phyloP scores from a whole-genome alignment of 805 yeast species.

The Jamesozyma jinghongensis region DNA sequence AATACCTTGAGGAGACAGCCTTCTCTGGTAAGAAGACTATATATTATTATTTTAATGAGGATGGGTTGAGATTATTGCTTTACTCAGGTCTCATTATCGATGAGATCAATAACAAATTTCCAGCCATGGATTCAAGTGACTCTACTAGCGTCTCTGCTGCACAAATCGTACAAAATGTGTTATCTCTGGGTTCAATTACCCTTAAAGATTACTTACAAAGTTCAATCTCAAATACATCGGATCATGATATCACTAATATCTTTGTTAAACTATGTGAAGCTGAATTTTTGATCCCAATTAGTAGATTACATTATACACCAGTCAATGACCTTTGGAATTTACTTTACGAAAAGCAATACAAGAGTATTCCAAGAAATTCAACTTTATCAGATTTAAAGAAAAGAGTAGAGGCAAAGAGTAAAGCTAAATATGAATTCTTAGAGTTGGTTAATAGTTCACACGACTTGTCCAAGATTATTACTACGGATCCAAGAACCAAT shows the following conservation, averaged over 20 bases:
- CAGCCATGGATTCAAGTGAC: constrained; percentile 1
- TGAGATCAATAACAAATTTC: constrained; percentile 36
- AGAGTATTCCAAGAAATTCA: constrained; percentile 31
- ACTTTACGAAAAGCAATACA: constrained; percentile 35
- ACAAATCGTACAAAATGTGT: constrained; percentile 56
- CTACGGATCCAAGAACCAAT: constrained; percentile 30
- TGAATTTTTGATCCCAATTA: constrained; percentile 44
- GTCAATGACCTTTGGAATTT: constrained; percentile 33
- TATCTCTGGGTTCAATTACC: constrained; percentile 60
- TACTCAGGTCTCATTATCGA: constrained; percentile 71
- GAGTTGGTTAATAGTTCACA: constrained; percentile 29
- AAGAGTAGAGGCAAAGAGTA: constrained; percentile 50
- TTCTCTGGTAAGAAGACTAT: constrained; percentile 26
- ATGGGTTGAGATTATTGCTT: constrained; percentile 53
- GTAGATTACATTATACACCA: constrained; percentile 31
- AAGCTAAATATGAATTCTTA: constrained; percentile 32
- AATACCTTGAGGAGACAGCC: constrained; percentile 45
- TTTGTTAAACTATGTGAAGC: constrained; percentile 41
- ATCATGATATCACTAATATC: constrained; percentile 27
- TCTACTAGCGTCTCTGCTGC: constrained; percentile 13
- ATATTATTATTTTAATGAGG: constrained; percentile 52
- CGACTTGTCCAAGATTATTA: constrained; percentile 20
- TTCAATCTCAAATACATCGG: constrained; percentile 17
- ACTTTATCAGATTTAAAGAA: constrained; percentile 47
- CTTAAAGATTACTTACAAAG: constrained; percentile 40